phyloP scores from a whole-genome alignment of 257 asterid genomes.

The Przewalskia tangutica region DNA sequence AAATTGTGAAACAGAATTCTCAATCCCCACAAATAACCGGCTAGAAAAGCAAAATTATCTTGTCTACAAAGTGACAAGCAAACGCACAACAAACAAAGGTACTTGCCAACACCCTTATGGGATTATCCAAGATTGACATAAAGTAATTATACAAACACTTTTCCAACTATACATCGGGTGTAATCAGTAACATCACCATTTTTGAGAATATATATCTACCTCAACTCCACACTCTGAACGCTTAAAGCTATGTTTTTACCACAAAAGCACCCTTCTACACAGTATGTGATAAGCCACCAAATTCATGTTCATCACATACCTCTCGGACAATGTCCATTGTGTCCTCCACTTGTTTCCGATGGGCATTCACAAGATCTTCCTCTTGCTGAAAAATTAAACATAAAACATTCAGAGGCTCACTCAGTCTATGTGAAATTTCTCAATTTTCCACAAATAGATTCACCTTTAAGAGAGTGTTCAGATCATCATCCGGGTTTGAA shows the following conservation, averaged over 20 bases:
- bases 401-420: background rate
- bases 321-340: slow-evolving; percentile 60
- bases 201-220: background rate
- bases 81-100: background rate
- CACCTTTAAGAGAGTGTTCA: slow-evolving; percentile 75
- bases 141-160: background rate
- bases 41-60: background rate
- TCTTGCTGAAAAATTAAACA: slow-evolving; percentile 55
- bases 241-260: background rate
- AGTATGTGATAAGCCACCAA: background rate
- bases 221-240: background rate
- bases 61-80: background rate
- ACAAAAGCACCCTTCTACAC: background rate
- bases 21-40: background rate
- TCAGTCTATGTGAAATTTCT: background rate
- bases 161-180: background rate
- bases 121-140: background rate
- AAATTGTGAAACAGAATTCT: background rate
- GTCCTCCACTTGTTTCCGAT: slow-evolving; percentile 44
- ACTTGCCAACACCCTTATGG: background rate
- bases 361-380: slow-evolving; percentile 45
- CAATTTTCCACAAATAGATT: background rate
- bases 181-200: background rate
- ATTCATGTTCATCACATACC: slow-evolving; percentile 32
- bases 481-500: slow-evolving; percentile 44